A percentile compares a stretch with the other conserved stretches of the same genome.
phyloP scores from a whole-genome alignment of 1,139 yeast species.

The Candida sanyaensis region DNA sequence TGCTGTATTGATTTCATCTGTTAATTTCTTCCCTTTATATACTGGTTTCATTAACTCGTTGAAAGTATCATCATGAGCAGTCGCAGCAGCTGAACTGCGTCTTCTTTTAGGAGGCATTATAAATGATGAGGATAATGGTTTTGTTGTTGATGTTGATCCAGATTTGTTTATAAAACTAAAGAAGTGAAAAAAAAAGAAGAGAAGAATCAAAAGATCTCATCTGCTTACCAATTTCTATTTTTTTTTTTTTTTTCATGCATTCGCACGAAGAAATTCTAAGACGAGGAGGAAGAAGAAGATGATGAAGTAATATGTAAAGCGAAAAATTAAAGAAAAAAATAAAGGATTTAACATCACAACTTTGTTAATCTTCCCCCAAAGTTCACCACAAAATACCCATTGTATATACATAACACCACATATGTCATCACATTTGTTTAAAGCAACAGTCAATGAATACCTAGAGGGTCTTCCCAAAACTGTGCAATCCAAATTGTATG shows the following conservation, averaged over 20 bases:
- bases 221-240: conserved; percentile 5
- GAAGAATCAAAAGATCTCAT: conserved; percentile 9
- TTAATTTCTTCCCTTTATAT: conserved; percentile 80
- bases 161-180: background rate
- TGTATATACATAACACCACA: background rate
- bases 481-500: conserved; percentile 76
- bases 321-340: background rate
- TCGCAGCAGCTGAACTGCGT: conserved; percentile 14
- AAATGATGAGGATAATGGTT: background rate
- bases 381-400: background rate
- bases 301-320: background rate
- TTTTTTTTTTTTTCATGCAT: background rate
- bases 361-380: no score
- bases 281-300: background rate
- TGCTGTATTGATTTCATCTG: conserved; percentile 89
- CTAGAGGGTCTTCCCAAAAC: conserved; percentile 85
- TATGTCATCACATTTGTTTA: conserved; percentile 51
- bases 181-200: background rate
- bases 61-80: conserved; percentile 53
- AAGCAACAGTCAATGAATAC: conserved; percentile 84
- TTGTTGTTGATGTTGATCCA: background rate
- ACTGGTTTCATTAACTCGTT: conserved; percentile 76
- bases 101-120: conserved; percentile 21
- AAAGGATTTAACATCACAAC: no score
- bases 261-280: background rate